phyloP scores from a whole-genome alignment of 495 filamentous ascomycete genomes.

The Penicillium cataractarum region DNA sequence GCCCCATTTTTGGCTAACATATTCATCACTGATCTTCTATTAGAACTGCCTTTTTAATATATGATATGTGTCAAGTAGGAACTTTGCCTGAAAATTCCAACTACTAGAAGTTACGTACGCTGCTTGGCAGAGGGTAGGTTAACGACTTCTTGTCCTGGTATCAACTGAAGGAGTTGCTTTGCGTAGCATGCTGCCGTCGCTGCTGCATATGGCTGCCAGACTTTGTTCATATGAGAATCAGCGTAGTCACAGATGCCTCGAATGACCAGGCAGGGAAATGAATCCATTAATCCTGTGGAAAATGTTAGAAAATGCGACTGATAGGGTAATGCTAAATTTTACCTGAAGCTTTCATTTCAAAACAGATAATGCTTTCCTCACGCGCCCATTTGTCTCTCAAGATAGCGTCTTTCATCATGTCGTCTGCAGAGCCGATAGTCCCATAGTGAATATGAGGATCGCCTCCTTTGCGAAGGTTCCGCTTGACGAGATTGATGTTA shows the following conservation, averaged over 20 bases:
- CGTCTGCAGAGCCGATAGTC: slow-evolving; percentile 26
- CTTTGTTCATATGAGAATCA: slow-evolving; percentile 33
- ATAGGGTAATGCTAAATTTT: neutral
- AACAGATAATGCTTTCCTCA: slow-evolving; percentile 35
- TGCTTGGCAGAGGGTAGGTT: neutral
- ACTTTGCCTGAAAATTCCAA: neutral
- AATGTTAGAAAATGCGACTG: neutral
- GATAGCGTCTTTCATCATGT: slow-evolving; percentile 23
- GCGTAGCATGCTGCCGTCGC: slow-evolving; percentile 28
- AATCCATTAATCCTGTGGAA: slow-evolving; percentile 34
- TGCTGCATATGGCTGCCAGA: slow-evolving; percentile 32
- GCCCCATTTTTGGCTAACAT: neutral
- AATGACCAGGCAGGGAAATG: slow-evolving; percentile 28
- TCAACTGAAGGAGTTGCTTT: slow-evolving; percentile 16
- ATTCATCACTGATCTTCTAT: neutral
- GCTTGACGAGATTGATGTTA: neutral
- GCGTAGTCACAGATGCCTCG: slow-evolving; percentile 34
- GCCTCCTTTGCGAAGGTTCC: neutral
- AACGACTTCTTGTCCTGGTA: neutral
- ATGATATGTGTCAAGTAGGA: neutral
- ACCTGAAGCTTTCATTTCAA: slow-evolving; percentile 40
- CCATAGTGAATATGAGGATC: slow-evolving; percentile 26
- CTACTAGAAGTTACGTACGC: neutral
- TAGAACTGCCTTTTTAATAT: neutral
- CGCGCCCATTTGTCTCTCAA: slow-evolving; percentile 26